Conservation (phyloP, 2,329 filamentous ascomycete genomes). For the Pseudofabraea citricarpa region DNA sequence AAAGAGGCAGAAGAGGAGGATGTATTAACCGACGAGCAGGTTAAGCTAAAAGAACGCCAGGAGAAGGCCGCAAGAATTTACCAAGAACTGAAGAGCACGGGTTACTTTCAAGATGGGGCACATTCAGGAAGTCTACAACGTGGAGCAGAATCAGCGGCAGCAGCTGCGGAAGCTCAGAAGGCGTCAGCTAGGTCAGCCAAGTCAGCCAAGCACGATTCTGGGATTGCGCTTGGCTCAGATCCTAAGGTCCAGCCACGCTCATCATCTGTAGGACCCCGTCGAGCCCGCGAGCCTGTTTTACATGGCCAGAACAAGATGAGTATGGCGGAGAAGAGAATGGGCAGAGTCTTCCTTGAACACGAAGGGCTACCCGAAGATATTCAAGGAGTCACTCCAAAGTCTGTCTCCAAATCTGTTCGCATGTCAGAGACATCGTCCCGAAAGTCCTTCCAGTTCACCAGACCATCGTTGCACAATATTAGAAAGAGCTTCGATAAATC, state of each 20-base stretch:
- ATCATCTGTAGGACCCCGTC: conserved; percentile 3
- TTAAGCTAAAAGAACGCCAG: conserved; percentile 37
- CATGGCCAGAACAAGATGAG: no score
- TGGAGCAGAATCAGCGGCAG: conserved; percentile 4
- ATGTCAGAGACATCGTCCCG: conserved; percentile 8
- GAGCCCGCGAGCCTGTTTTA: conserved; percentile 2
- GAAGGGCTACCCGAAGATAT: conserved; percentile 5
- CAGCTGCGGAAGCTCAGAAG: background rate
- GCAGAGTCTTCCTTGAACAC: conserved; percentile 18
- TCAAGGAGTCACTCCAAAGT: conserved; percentile 13
- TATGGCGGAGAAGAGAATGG: conserved; percentile 22
- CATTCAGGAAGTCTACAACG: conserved; percentile 7
- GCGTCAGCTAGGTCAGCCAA: conserved; percentile 1
- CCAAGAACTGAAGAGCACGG: conserved; percentile 46
- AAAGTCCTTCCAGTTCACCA: conserved; percentile 19
- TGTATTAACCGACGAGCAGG: conserved; percentile 35
- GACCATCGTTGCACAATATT: conserved; percentile 17
- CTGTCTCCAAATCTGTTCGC: conserved; percentile 8
- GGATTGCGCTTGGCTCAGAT: conserved; percentile 18
- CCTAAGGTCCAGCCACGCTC: no score
- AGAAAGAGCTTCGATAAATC: conserved; percentile 5
- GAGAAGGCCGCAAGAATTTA: conserved; percentile 45
- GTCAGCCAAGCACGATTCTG: conserved; percentile 23
- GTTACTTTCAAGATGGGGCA: conserved; percentile 31
- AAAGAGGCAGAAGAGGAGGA: conserved; percentile 26